Evolutionary conservation across 2,329 filamentous ascomycete genomes (phyloP).

Genomic region (Aspergillus flavus): DNA sequence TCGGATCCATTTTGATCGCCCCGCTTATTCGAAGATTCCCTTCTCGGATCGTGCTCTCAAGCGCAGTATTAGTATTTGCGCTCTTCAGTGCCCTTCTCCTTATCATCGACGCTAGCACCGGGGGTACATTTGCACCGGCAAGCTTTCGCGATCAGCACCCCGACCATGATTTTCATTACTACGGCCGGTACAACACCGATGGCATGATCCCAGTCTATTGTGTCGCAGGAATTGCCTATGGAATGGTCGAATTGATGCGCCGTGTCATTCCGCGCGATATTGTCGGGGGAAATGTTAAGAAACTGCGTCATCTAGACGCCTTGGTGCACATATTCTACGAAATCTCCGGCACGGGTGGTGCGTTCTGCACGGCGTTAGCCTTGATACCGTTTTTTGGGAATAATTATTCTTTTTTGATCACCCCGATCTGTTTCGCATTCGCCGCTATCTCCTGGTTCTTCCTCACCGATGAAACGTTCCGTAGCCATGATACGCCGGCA

Average conservation of each 20-base stretch:
- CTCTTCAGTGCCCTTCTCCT: conserved; percentile 20
- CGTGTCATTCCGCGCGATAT: conserved; percentile 19
- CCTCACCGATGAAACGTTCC: conserved; percentile 13
- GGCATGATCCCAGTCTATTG: conserved; percentile 22
- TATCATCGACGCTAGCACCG: conserved; percentile 20
- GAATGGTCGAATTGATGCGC: conserved; percentile 22
- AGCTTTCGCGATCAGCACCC: conserved; percentile 13
- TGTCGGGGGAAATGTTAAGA: conserved; percentile 19
- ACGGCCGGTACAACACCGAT: conserved; percentile 18
- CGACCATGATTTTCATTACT: conserved; percentile 21
- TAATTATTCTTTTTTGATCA: conserved; percentile 20
- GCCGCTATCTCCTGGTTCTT: conserved; percentile 17
- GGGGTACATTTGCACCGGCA: conserved; percentile 14
- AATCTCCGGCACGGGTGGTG: conserved; percentile 14
- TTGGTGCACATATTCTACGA: conserved; percentile 21
- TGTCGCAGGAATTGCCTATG: conserved; percentile 16
- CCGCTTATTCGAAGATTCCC: conserved; percentile 19
- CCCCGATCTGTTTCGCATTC: conserved; percentile 15
- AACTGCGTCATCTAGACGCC: conserved; percentile 18
- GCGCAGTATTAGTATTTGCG: conserved; percentile 16
- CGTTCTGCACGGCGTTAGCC: conserved; percentile 19
- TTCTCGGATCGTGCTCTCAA: conserved; percentile 15
- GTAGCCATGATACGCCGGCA: conserved; percentile 5
- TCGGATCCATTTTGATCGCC: conserved; percentile 21
- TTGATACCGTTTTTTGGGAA: conserved; percentile 19